Evolutionary conservation across 805 yeast genomes (phyloP).

Genomic region (Ogataea ganodermae): DNA sequence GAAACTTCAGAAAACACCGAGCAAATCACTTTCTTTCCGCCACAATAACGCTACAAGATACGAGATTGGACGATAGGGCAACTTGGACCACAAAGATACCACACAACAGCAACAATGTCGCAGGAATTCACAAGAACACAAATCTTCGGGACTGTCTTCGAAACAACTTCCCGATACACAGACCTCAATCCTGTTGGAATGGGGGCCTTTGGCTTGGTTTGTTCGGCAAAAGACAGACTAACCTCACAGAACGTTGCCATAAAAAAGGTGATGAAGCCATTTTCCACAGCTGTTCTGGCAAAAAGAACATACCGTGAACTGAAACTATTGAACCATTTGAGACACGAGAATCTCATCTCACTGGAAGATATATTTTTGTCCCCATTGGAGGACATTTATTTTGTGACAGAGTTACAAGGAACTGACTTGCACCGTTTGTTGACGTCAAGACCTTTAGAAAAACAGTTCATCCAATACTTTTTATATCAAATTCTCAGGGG

Average conservation of each 20-base stretch:
- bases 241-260: constrained; percentile 95
- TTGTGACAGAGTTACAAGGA: constrained; percentile 95
- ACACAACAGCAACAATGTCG: constrained; percentile 24
- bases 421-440: constrained; percentile 91
- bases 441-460: constrained; percentile 91
- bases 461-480: constrained; percentile 95
- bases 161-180: constrained; percentile 84
- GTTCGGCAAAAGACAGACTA: constrained; percentile 90
- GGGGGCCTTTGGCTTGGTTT: constrained; percentile 99
- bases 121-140: constrained; percentile 69
- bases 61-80: neutral
- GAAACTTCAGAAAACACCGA: neutral
- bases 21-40: too few species aligned
- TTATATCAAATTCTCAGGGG: constrained; percentile 94
- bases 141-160: constrained; percentile 93
- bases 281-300: constrained; percentile 90
- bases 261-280: constrained; percentile 97
- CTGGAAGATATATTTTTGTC: constrained; percentile 91
- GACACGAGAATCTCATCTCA: constrained; percentile 93
- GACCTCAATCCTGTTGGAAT: constrained; percentile 97
- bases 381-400: constrained; percentile 93
- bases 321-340: constrained; percentile 86
- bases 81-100: too few species aligned
- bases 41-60: neutral
- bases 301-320: constrained; percentile 96